These are phyloP conservation scores for Rhizophlyctis rosea DNA, from an alignment of 192 early-diverging fungal genomes.

Conservation along the genomic window DNA sequence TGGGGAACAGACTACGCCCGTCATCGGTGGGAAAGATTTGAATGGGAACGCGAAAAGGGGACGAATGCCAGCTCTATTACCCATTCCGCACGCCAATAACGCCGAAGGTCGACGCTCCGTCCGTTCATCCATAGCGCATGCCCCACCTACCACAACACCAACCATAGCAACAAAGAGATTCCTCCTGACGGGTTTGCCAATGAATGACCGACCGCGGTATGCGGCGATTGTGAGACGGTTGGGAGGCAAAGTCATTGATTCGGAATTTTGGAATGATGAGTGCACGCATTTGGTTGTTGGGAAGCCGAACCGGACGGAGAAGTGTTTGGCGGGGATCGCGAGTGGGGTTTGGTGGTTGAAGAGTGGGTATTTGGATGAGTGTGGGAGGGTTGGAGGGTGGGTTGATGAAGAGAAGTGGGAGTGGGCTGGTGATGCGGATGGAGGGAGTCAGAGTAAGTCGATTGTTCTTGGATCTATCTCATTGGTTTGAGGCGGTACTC, in stretches of 20 bases:
- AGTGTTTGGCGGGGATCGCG: slow-evolving; percentile 37
- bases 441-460: too few species aligned
- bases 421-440: slow-evolving; percentile 18
- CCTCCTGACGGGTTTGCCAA: slow-evolving; percentile 27
- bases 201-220: slow-evolving; percentile 3
- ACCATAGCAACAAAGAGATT: slow-evolving; percentile 29
- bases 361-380: slow-evolving; percentile 34
- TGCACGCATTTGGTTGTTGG: slow-evolving; percentile 43
- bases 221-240: slow-evolving; percentile 16
- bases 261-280: slow-evolving; percentile 27
- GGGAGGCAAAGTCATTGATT: slow-evolving; percentile 35
- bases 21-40: too few species aligned
- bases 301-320: slow-evolving; percentile 37
- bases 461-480: too few species aligned
- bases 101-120: too few species aligned
- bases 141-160: too few species aligned
- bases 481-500: too few species aligned
- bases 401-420: slow-evolving; percentile 43
- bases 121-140: too few species aligned
- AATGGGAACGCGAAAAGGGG: too few species aligned
- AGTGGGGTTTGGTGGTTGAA: slow-evolving; percentile 36
- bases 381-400: slow-evolving; percentile 24
- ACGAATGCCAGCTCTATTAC: too few species aligned
- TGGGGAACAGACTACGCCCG: too few species aligned
- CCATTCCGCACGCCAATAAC: too few species aligned